These are phyloP conservation scores for Colletotrichum theobromicola DNA, from an alignment of 2,329 filamentous ascomycete species.

Conservation along the genomic window DNA sequence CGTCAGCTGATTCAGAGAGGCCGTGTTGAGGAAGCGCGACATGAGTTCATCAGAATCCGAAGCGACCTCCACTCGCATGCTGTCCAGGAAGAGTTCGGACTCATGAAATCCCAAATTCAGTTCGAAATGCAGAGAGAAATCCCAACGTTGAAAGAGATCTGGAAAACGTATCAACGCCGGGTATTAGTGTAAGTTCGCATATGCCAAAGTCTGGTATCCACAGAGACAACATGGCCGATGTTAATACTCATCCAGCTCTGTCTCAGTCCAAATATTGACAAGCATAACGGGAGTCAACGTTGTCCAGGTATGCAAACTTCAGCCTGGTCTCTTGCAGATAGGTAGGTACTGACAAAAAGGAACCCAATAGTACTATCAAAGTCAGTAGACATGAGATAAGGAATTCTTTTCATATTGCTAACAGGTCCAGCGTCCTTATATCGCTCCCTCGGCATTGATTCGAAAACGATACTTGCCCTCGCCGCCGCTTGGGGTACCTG, in stretches of 20 bases:
- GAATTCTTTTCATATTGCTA: not conserved
- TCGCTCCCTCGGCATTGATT: not conserved
- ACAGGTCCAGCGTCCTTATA: not conserved
- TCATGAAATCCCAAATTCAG: not conserved
- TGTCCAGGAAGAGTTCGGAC: not conserved
- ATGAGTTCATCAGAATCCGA: not conserved
- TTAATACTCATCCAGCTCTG: not conserved
- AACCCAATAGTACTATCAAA: not conserved
- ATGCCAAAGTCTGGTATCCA: rapidly evolving
- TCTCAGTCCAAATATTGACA: not conserved
- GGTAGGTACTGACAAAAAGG: not conserved
- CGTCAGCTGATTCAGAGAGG: not conserved
- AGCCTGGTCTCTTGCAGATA: not conserved
- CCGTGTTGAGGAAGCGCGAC: not conserved
- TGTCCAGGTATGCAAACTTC: not conserved
- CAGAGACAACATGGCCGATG: not conserved
- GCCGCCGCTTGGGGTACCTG: not conserved
- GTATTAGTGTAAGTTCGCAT: not conserved
- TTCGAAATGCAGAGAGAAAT: not conserved
- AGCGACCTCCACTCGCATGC: not conserved
- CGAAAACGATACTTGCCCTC: not conserved
- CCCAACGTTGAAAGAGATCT: not conserved
- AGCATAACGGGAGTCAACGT: not conserved
- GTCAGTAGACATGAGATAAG: not conserved
- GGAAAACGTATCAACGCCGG: not conserved